phyloP scores from a whole-genome alignment of 345 rosid genomes.

The Aquilaria malaccensis region DNA sequence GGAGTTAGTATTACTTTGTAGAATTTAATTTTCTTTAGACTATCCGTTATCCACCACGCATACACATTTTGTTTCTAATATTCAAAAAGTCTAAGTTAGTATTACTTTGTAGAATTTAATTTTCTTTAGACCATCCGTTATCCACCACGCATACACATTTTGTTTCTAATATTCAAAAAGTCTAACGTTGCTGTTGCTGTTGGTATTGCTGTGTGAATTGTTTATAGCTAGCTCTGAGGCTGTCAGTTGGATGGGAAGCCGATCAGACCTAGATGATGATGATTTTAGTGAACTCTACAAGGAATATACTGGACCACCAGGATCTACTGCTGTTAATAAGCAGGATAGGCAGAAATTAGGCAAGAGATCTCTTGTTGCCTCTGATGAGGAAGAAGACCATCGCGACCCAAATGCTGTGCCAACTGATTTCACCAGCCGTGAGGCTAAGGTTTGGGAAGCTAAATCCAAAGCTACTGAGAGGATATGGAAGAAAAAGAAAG shows the following conservation, averaged over 20 bases:
- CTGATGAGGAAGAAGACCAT: conserved; percentile 68
- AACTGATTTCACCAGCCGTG: conserved; percentile 95
- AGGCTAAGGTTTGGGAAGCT: conserved; percentile 99
- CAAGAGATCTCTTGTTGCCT: conserved; percentile 48
- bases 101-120: too few species aligned
- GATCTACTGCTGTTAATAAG: conserved; percentile 25
- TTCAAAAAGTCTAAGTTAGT: too few species aligned
- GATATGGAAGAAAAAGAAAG: conserved; percentile 98
- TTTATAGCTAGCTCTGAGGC: not conserved
- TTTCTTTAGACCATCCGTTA: too few species aligned
- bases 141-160: too few species aligned
- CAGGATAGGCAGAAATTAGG: conserved; percentile 44
- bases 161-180: too few species aligned
- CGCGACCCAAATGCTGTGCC: conserved; percentile 98
- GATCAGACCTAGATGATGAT: conserved; percentile 83
- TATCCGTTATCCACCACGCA: too few species aligned
- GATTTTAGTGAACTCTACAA: conserved; percentile 94
- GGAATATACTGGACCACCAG: conserved; percentile 86
- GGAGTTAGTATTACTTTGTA: too few species aligned
- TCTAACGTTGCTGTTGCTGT: not conserved
- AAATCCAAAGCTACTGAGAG: conserved; percentile 98
- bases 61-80: too few species aligned
- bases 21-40: too few species aligned
- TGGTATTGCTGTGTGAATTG: not conserved
- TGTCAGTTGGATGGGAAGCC: conserved; percentile 49